A percentile compares a stretch with the other conserved stretches of the same genome.
These are phyloP conservation scores for Microdochium bolleyi DNA, from an alignment of 2,329 filamentous ascomycete genomes.

Conservation along the genomic window DNA sequence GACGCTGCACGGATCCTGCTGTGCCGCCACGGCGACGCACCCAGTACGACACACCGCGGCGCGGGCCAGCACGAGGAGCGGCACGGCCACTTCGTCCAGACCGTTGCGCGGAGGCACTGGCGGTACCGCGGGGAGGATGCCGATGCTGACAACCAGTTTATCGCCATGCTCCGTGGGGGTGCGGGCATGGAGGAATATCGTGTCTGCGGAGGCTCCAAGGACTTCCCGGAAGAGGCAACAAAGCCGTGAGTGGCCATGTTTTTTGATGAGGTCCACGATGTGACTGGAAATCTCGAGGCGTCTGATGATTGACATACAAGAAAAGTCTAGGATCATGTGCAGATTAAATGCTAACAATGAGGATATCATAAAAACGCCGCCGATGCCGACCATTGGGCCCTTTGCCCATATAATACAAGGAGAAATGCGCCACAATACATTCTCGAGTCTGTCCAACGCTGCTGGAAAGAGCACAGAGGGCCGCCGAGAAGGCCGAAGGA, in stretches of 20 bases:
- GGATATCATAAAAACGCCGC: neutral
- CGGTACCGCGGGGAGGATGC: neutral
- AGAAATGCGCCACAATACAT: too few species aligned
- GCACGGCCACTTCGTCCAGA: neutral
- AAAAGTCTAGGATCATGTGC: too few species aligned
- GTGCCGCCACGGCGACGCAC: neutral
- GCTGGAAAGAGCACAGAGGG: too few species aligned
- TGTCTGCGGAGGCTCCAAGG: neutral
- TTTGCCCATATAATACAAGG: neutral
- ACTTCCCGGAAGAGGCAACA: too few species aligned
- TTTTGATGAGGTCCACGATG: too few species aligned
- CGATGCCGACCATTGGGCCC: neutral
- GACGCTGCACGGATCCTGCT: neutral
- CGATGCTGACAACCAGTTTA: neutral
- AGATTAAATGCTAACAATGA: too few species aligned
- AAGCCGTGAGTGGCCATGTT: too few species aligned
- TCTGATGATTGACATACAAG: too few species aligned
- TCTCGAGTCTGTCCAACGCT: too few species aligned
- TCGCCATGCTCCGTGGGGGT: neutral
- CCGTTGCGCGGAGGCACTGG: neutral
- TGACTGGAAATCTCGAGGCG: too few species aligned
- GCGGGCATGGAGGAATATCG: neutral
- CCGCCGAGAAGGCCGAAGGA: too few species aligned
- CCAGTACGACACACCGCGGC: neutral
- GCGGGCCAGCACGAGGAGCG: neutral